phyloP scores from a whole-genome alignment of 1,139 yeast genomes.

The Nakaseomyces delphensis region DNA sequence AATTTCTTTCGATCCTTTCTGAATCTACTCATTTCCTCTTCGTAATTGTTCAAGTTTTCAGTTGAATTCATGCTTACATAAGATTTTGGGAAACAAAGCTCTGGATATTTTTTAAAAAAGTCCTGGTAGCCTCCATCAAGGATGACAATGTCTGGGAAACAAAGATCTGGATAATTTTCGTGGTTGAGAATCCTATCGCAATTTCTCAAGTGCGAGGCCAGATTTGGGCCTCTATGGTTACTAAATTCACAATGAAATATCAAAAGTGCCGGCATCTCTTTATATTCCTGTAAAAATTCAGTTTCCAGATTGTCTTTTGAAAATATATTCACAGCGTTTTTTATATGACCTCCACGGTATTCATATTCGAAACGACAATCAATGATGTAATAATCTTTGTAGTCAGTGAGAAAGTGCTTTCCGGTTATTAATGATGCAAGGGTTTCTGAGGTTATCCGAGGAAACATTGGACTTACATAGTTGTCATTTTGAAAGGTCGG shows the following conservation, averaged over 20 bases:
- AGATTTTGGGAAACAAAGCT: constrained; percentile 60
- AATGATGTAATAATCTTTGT: constrained; percentile 54
- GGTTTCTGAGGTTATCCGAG: constrained; percentile 62
- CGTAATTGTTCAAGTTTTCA: constrained; percentile 57
- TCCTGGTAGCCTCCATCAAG: constrained; percentile 85
- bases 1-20: constrained; percentile 48
- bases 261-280: constrained; percentile 37
- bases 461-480: constrained; percentile 48
- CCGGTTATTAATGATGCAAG: constrained; percentile 58
- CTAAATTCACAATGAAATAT: constrained; percentile 94
- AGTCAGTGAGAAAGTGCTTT: constrained; percentile 39
- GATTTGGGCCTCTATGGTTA: constrained; percentile 82
- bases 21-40: constrained; percentile 60
- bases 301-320: constrained; percentile 49
- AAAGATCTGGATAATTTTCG: constrained; percentile 66
- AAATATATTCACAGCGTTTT: constrained; percentile 69
- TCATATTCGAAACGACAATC: constrained; percentile 94
- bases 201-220: constrained; percentile 80
- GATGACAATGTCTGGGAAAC: constrained; percentile 81
- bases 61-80: constrained; percentile 85
- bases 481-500: constrained; percentile 18
- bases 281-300: constrained; percentile 14
- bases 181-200: constrained; percentile 70
- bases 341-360: constrained; percentile 85
- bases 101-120: constrained; percentile 46